phyloP scores from a whole-genome alignment of 352 stramenopile genomes.

The Salisapilia sapeloensis region DNA sequence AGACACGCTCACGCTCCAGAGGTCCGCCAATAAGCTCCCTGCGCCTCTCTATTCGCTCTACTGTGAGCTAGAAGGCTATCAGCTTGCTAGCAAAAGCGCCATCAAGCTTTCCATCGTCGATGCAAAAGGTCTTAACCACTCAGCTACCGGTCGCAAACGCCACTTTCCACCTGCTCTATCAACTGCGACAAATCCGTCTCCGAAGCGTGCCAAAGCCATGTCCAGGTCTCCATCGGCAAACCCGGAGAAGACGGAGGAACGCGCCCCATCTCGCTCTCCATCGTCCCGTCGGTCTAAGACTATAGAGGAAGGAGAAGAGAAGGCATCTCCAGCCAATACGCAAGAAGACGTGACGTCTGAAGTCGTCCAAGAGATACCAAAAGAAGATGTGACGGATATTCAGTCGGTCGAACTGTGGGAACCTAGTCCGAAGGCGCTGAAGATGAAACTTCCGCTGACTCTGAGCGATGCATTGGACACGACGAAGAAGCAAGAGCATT shows the following conservation, averaged over 20 bases:
- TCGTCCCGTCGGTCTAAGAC: slow-evolving; percentile 5
- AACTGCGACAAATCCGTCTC: slow-evolving; percentile 1
- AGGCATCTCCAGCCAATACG: slow-evolving; percentile 1
- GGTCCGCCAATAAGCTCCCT: slow-evolving; percentile 20
- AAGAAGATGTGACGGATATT: slow-evolving; percentile 19
- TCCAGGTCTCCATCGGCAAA: slow-evolving; percentile 13
- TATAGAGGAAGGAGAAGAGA: neutral
- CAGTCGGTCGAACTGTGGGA: slow-evolving; percentile 21
- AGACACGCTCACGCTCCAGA: slow-evolving; percentile 16
- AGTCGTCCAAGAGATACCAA: slow-evolving; percentile 1
- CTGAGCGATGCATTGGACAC: slow-evolving; percentile 8
- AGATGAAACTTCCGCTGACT: slow-evolving; percentile 20
- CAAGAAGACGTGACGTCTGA: slow-evolving; percentile 2
- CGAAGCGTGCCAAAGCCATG: slow-evolving; percentile 23
- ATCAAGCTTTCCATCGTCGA: slow-evolving; percentile 36
- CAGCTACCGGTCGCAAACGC: slow-evolving; percentile 10
- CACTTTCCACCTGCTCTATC: slow-evolving; percentile 13
- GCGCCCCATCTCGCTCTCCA: slow-evolving; percentile 10
- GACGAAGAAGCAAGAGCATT: slow-evolving; percentile 12
- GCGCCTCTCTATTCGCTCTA: slow-evolving; percentile 51
- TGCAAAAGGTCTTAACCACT: slow-evolving; percentile 5
- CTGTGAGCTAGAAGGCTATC: slow-evolving; percentile 57
- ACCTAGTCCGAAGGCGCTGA: slow-evolving; percentile 26
- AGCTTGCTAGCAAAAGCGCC: slow-evolving; percentile 23
- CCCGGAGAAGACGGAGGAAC: neutral